Conservation (phyloP, 164 flowering plant species). For the Vitis rotundifolia region DNA sequence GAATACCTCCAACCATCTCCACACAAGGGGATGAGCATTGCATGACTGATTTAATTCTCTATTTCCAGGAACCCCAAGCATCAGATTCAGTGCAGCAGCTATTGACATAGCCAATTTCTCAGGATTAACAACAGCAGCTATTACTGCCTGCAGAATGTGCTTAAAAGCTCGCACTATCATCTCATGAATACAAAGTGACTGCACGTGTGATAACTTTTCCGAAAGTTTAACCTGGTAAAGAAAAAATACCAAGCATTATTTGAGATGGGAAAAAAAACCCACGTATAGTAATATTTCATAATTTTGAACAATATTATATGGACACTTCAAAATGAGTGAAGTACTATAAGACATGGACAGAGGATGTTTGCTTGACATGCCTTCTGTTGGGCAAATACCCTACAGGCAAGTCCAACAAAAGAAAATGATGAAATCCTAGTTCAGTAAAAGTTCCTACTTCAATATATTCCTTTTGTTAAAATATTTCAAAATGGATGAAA, state of each 20-base stretch:
- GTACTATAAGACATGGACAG: too few relatives aligned
- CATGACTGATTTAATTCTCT: conserved; percentile 36
- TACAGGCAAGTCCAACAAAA: too few relatives aligned
- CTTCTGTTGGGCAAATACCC: too few relatives aligned
- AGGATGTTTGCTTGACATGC: too few relatives aligned
- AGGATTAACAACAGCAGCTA: conserved; percentile 59
- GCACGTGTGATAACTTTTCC: conserved; percentile 92
- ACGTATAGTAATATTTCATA: neutral
- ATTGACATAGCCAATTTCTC: conserved; percentile 67
- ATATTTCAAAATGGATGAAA: too few relatives aligned
- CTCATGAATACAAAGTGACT: conserved; percentile 95
- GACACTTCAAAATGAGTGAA: too few relatives aligned
- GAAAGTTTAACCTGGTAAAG: conserved; percentile 86
- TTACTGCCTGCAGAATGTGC: conserved; percentile 91
- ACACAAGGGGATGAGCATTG: conserved; percentile 60
- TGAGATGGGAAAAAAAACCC: neutral
- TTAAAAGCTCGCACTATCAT: conserved; percentile 97
- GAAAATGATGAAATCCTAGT: too few relatives aligned
- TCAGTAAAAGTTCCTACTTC: too few relatives aligned
- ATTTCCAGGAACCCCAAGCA: conserved; percentile 79
- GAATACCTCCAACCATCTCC: conserved; percentile 88
- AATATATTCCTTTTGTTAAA: too few relatives aligned
- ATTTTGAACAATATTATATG: neutral
- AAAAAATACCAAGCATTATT: conserved; percentile 6
- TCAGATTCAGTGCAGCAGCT: conserved; percentile 83